phyloP scores from a whole-genome alignment of 2,329 filamentous ascomycete genomes.

The Fusarium sp. region DNA sequence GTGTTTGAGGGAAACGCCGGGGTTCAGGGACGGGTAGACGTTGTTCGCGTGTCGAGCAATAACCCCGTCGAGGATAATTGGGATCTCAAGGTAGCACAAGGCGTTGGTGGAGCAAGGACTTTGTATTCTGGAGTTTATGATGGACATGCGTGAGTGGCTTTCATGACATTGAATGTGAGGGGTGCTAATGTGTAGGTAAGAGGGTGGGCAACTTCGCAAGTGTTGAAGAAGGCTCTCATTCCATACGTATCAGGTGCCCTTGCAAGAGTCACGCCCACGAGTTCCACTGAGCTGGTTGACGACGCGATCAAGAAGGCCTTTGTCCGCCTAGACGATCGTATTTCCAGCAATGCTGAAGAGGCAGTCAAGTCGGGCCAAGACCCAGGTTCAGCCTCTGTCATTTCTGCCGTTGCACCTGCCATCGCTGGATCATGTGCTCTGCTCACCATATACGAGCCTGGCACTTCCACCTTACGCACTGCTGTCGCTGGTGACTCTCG shows the following conservation, averaged over 20 bases:
- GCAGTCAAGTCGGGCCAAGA: constrained; percentile 51
- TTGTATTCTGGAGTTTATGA: constrained; percentile 62
- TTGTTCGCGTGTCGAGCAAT: constrained; percentile 56
- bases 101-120: constrained; percentile 49
- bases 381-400: constrained; percentile 49
- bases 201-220: constrained; percentile 60
- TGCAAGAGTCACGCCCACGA: constrained; percentile 47
- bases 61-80: constrained; percentile 56
- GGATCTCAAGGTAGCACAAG: constrained; percentile 52
- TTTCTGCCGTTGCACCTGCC: constrained; percentile 55
- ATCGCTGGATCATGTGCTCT: constrained; percentile 74
- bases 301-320: constrained; percentile 72
- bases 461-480: constrained; percentile 68
- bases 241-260: constrained; percentile 59
- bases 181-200: constrained; percentile 35
- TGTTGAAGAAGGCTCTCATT: constrained; percentile 60
- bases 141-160: constrained; percentile 62
- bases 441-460: constrained; percentile 73
- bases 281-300: constrained; percentile 65
- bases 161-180: background rate
- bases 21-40: constrained; percentile 52
- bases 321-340: constrained; percentile 69
- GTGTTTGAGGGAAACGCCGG: constrained; percentile 49
- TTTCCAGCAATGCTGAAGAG: constrained; percentile 59
- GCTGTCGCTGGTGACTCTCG: constrained; percentile 79